Evolutionary conservation across 805 yeast genomes (phyloP).

Genomic region (Monosporozyma solicola): DNA sequence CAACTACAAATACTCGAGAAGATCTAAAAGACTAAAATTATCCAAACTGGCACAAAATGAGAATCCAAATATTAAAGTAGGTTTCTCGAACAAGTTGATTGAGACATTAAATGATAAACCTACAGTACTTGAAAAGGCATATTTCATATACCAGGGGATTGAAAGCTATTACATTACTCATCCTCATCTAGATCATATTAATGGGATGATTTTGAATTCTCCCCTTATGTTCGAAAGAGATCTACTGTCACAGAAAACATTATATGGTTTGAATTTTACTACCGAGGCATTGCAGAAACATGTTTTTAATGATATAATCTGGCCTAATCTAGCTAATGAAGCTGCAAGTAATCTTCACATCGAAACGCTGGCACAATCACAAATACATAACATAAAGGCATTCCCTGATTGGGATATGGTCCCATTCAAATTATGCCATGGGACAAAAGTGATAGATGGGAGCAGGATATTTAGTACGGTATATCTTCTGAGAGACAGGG

Average conservation of each 20-base stretch:
- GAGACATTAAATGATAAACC: slow-evolving; percentile 6
- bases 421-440: slow-evolving; percentile 36
- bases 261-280: slow-evolving; percentile 49
- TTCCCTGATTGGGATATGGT: slow-evolving; percentile 24
- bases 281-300: slow-evolving; percentile 42
- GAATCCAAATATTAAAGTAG: slow-evolving; percentile 4
- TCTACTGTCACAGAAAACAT: slow-evolving; percentile 33
- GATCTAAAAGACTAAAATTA: background rate
- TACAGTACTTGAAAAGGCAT: slow-evolving; percentile 27
- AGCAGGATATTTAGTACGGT: slow-evolving; percentile 40
- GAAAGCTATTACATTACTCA: slow-evolving; percentile 57
- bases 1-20: background rate
- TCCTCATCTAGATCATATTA: slow-evolving; percentile 76
- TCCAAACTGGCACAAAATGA: background rate
- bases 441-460: slow-evolving; percentile 28
- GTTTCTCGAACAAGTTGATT: slow-evolving; percentile 12
- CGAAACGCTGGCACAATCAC: slow-evolving; percentile 4
- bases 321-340: slow-evolving; percentile 57
- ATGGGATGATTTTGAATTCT: slow-evolving; percentile 61
- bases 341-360: slow-evolving; percentile 11
- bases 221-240: slow-evolving; percentile 33
- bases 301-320: slow-evolving; percentile 63
- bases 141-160: slow-evolving; percentile 31
- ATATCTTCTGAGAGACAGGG: slow-evolving; percentile 40
- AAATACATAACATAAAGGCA: slow-evolving; percentile 9